Evolutionary conservation across 345 rosid species (phyloP), one percentile per base, ranked within the genome.

Genomic region (Aurinia saxatilis): DNA sequence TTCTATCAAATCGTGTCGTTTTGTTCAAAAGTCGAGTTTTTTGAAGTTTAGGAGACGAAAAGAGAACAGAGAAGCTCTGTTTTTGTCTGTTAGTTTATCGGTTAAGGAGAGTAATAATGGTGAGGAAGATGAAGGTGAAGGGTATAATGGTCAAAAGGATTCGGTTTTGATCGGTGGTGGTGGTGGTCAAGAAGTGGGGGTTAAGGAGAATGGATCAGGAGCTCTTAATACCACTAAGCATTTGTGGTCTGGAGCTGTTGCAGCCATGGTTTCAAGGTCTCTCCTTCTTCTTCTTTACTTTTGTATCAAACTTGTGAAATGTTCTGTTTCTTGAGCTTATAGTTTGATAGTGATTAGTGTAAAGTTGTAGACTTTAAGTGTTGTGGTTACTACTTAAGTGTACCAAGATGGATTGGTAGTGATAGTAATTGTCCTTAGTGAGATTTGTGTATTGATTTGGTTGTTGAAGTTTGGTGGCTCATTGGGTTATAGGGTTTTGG

Each of bases 201-300:
- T 50, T 21, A 73, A 50, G 51, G 66, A 62, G 35, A 68, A 58
- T n/a, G 57, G 70, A 12, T 42, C 60, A 50, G 74, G 70, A 42
- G 78, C 78, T 56, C 45, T 68, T 13, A 68, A 63, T 31, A 63
- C 88, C 5, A 76, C 86, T 1, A 84, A 84, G 51, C 90, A 87
- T 80, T 63, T 87, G 42, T 86, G 95, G 85, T 79, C 95, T 65
- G 95, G 95, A 42, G 95, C 87, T 66, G 71, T 82, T 71, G 90
- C 95, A 3, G 95, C 90, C 39, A 84, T 84, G 84, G 84, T 86
- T 64, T 86, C 90, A 63, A 82, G 95, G 95, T 86, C 48, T 55
- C 72, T 72, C 57, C 11, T 47, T 29, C 44, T 56, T 57, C 44
- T 56, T 57, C 29, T 19, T 57, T 50, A 50, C 37, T 48, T 47